Base-by-base conservation (phyloP, 305 asterid species). In the Plantago coronopus region DNA sequence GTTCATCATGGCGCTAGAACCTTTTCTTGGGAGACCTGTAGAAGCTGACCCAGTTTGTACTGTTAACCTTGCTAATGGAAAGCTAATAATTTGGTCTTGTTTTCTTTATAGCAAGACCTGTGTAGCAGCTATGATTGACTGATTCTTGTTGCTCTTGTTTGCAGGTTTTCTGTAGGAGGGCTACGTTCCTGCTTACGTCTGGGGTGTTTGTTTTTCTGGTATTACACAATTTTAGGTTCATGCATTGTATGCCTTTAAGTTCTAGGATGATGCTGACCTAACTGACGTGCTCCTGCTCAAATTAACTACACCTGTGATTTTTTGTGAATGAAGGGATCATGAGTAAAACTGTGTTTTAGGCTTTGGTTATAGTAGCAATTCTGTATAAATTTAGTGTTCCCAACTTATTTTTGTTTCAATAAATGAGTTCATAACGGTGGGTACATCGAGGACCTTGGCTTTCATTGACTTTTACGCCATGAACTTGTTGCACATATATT, bases 141-240 rank as follows among this genome's bases (percentile, higher is more conserved):
- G 40, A 16, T 16, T 61, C 47, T 70, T 51, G 45, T 65, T 70
- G 31, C 46, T 59, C 72, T 59, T 22, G 23, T 71, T 67, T 67
- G 64, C 84, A 89, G 97, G 84, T 87, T 60, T 89, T 81, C 66
- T 93, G 96, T 80, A 79, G 95, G 74, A 93, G 79, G 78, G 95
- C 84, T 16, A 67, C 91, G 19, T 85, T 83, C 79, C 66, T 93
- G 61, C 76, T 84, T 68, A 75, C 81, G 60, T 82, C 94, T 61
- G 91, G 90, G 68, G 79, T 83, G 50, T 93, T 93, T 67, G 75
- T 78, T 61, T 85, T 93, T 75, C 78, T 87, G 97, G 97, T 89
- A 83, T 54, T 71, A 62, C 51, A 46, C 53, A 20, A 54, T 48
- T 63, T 27, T 21, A 34, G 42, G 42, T 4, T 31, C 8, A 2